Conservation (phyloP, 176 grass and related monocot genomes). For the Pharus latifolius region DNA sequence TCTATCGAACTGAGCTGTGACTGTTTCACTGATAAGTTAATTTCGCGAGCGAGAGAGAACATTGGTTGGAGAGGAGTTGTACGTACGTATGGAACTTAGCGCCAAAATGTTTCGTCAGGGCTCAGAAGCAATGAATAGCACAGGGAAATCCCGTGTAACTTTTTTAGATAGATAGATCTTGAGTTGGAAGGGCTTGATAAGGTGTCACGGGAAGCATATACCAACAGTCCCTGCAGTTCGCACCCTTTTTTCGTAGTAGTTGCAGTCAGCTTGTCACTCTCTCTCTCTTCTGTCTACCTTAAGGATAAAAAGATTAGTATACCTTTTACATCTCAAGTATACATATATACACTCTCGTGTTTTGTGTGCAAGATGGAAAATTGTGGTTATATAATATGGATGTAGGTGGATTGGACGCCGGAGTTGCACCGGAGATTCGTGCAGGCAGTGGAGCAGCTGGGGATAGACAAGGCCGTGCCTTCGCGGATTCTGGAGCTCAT, state of each 20-base stretch:
- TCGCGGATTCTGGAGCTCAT: constrained; percentile 90
- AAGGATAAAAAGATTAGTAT: no score
- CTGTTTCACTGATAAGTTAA: no score
- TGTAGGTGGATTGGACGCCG: constrained; percentile 95
- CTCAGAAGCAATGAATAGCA: constrained; percentile 20
- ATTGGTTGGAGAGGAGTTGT: no score
- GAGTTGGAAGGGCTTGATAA: neutral
- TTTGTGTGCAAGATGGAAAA: neutral
- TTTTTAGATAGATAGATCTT: neutral
- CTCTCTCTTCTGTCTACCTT: no score
- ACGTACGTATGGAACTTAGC: neutral
- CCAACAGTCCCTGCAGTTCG: neutral
- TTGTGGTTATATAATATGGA: neutral
- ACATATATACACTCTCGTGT: no score
- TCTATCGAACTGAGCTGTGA: no score
- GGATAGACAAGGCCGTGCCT: constrained; percentile 92
- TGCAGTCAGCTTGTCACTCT: no score
- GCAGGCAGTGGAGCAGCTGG: constrained; percentile 94
- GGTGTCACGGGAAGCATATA: constrained; percentile 27
- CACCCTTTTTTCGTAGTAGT: neutral
- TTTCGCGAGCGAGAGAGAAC: no score
- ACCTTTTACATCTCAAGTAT: no score
- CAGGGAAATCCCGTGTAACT: constrained; percentile 12
- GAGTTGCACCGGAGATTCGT: constrained; percentile 94
- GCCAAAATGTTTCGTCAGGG: constrained; percentile 1